Percentiles rank a stretch among this genome's conserved stretches.
Conservation (phyloP, 306 rosid species). For the Fragaria iinumae region DNA sequence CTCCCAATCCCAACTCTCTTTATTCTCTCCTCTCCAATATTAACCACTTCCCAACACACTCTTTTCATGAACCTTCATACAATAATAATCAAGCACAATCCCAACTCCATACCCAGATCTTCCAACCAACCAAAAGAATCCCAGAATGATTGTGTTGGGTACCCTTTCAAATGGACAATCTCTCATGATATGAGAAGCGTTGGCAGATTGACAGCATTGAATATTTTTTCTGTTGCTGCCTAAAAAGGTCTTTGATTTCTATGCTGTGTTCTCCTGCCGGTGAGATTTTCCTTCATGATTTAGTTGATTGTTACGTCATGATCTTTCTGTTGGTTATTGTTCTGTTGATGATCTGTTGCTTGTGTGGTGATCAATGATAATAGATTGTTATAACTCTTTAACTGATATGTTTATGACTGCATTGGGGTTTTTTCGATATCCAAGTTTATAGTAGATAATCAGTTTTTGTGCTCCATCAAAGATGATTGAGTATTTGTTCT, state of each 20-base stretch:
- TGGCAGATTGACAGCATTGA: constrained; percentile 45
- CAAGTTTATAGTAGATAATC: not conserved
- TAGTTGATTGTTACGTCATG: not conserved
- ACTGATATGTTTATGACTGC: not conserved
- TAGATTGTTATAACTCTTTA: not conserved
- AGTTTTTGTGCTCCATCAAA: not conserved
- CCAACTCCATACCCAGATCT: constrained; percentile 12
- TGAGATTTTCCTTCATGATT: constrained; percentile 12
- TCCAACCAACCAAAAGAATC: not conserved
- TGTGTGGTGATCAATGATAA: constrained; percentile 4
- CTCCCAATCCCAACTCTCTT: not conserved
- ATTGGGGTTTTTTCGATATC: not conserved
- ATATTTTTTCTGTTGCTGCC: constrained; percentile 52
- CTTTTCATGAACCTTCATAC: not conserved
- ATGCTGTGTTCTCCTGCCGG: constrained; percentile 72
- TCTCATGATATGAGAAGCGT: constrained; percentile 61
- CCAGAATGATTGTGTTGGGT: constrained; percentile 28
- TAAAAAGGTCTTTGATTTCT: constrained; percentile 42
- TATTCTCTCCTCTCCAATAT: constrained; percentile 3
- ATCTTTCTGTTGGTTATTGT: not conserved
- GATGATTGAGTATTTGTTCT: not conserved
- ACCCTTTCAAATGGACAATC: constrained; percentile 23
- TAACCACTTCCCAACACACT: constrained; percentile 4
- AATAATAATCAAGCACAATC: not conserved
- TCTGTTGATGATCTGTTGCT: constrained; percentile 6